Evolutionary conservation across 2,329 filamentous ascomycete species (phyloP).

Genomic region (Diaporthe velutina): DNA sequence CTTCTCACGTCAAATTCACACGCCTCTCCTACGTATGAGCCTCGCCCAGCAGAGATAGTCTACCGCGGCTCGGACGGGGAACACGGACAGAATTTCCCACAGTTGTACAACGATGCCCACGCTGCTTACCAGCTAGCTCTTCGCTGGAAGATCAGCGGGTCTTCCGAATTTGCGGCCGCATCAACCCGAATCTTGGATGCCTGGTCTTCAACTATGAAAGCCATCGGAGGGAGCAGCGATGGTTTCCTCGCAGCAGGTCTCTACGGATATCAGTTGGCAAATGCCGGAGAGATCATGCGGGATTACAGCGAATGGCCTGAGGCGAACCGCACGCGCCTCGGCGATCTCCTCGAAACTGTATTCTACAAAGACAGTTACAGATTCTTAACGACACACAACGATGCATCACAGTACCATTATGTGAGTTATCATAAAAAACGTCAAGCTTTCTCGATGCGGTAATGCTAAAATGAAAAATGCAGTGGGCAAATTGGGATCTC

Average conservation of each 20-base stretch:
- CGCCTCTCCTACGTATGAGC: slow-evolving; percentile 47
- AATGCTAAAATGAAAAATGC: not conserved
- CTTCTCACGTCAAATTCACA: slow-evolving; percentile 47
- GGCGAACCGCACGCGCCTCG: not conserved
- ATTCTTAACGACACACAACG: slow-evolving; percentile 51
- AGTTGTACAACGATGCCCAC: slow-evolving; percentile 50
- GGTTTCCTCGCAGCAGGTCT: slow-evolving; percentile 51
- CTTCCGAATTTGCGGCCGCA: slow-evolving; percentile 48
- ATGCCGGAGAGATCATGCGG: slow-evolving; percentile 53
- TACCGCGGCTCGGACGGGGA: slow-evolving; percentile 50
- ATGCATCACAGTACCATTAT: slow-evolving; percentile 42
- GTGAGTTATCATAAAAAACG: not conserved
- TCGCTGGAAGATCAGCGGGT: slow-evolving; percentile 50
- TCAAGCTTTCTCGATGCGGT: not conserved
- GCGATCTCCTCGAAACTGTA: not conserved
- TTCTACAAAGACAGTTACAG: slow-evolving; percentile 1
- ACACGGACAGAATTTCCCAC: slow-evolving; percentile 50
- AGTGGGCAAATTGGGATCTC: slow-evolving; percentile 55
- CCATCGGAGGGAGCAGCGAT: slow-evolving; percentile 49
- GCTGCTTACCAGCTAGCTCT: slow-evolving; percentile 54
- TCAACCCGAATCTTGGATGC: slow-evolving; percentile 49
- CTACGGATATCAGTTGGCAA: slow-evolving; percentile 56
- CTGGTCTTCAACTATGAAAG: slow-evolving; percentile 50
- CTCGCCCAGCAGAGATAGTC: slow-evolving; percentile 47
- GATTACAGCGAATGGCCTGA: slow-evolving; percentile 39